Percentiles rank a stretch among this genome's conserved stretches.
These are phyloP conservation scores for Rhizopus delemar DNA, from an alignment of 371 early-diverging fungal genomes.

Conservation along the genomic window DNA sequence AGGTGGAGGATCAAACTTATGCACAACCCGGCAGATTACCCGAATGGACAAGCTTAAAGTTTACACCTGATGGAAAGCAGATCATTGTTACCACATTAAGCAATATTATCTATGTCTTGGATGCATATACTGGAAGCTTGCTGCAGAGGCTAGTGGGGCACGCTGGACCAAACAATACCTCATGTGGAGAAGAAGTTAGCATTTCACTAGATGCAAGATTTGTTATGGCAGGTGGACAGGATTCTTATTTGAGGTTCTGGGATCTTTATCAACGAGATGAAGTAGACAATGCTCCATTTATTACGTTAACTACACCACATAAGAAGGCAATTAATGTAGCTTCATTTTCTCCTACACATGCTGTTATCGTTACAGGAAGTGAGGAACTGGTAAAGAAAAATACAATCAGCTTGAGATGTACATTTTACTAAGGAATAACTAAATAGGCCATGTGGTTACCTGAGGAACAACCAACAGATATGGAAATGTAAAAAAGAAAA, in stretches of 20 bases:
- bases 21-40: conserved; percentile 29
- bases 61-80: conserved; percentile 73
- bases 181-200: conserved; percentile 57
- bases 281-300: conserved; percentile 4
- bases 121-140: conserved; percentile 64
- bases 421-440: conserved; percentile 7
- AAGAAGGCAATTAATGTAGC: conserved; percentile 50
- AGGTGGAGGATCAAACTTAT: conserved; percentile 30
- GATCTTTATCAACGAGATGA: conserved; percentile 50
- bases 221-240: conserved; percentile 70
- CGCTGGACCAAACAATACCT: conserved; percentile 28
- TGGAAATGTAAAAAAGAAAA: too few species aligned
- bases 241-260: conserved; percentile 69
- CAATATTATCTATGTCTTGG: conserved; percentile 68
- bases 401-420: neutral
- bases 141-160: conserved; percentile 58
- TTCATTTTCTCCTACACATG: conserved; percentile 67
- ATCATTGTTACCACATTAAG: conserved; percentile 73
- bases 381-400: neutral
- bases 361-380: conserved; percentile 67
- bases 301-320: conserved; percentile 37
- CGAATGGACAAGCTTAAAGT: conserved; percentile 70
- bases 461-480: neutral
- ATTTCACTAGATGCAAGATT: conserved; percentile 80
- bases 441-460: conserved; percentile 1